Evolutionary conservation across 495 filamentous ascomycete species (phyloP).

Genomic region (Bacidia rubella): DNA sequence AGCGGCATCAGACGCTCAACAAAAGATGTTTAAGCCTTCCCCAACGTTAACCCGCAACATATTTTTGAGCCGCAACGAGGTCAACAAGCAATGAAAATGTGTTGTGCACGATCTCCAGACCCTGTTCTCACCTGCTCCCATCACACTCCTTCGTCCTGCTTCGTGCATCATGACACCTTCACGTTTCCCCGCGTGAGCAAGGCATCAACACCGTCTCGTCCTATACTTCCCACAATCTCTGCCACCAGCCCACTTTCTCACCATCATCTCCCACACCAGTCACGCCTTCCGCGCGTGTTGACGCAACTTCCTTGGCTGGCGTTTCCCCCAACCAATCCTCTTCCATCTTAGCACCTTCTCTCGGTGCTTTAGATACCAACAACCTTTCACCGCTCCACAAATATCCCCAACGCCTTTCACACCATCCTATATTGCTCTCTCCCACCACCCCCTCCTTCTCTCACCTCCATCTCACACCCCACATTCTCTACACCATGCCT

Average conservation of each 20-base stretch:
- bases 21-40: too few relatives aligned
- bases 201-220: too few relatives aligned
- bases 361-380: conserved; percentile 2
- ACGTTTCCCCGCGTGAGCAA: background rate
- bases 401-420: conserved; percentile 2
- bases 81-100: background rate
- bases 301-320: too few relatives aligned
- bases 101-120: background rate
- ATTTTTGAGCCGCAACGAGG: background rate
- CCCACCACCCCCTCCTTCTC: background rate
- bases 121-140: background rate
- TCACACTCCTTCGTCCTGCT: background rate
- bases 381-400: conserved; percentile 2
- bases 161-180: background rate
- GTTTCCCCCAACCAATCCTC: conserved; percentile 1
- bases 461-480: background rate
- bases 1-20: background rate
- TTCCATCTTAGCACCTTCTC: background rate
- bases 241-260: background rate
- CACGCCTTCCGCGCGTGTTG: background rate
- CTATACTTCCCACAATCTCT: background rate
- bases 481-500: conserved; percentile 14
- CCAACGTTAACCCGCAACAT: background rate
- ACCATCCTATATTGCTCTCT: background rate
- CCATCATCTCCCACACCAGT: background rate